A percentile compares a stretch with the other conserved stretches of the same genome.
These are phyloP conservation scores for Tuber calosporum DNA, from an alignment of 495 filamentous ascomycete genomes.

Conservation along the genomic window DNA sequence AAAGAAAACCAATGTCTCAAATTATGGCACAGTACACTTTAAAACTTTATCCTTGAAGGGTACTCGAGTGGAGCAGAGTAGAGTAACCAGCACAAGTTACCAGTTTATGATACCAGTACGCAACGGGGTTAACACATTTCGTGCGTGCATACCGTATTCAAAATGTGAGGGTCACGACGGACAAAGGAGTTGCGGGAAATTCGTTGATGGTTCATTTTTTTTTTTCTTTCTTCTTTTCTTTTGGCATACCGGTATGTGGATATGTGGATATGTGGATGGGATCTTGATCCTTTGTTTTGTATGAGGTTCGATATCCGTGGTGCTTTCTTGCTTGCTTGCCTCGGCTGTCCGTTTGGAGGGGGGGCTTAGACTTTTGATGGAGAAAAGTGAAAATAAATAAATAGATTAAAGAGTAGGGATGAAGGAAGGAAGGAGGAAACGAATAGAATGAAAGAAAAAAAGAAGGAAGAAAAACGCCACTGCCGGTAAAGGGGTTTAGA, in stretches of 20 bases:
- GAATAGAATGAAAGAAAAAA: neutral
- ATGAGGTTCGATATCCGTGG: neutral
- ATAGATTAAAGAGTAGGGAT: neutral
- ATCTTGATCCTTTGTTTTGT: neutral
- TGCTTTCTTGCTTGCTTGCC: neutral
- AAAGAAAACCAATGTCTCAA: neutral
- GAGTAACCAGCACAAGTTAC: neutral
- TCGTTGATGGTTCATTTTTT: neutral
- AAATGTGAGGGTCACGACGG: neutral
- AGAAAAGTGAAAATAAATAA: neutral
- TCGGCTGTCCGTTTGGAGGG: neutral
- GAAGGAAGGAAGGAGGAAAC: neutral
- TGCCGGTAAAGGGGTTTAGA: neutral
- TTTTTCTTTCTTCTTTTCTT: neutral
- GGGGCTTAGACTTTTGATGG: neutral
- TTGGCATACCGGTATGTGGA: too few relatives aligned
- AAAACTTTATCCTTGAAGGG: slow-evolving; percentile 1
- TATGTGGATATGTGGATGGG: too few relatives aligned
- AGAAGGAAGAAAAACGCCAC: neutral
- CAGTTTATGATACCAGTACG: neutral
- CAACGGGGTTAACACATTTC: neutral
- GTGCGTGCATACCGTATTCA: neutral
- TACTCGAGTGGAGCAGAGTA: too few relatives aligned
- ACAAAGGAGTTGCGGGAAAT: neutral
- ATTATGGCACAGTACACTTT: neutral